Evolutionary conservation across 805 yeast genomes (phyloP).

Genomic region (Blastobotrys muscicola): DNA sequence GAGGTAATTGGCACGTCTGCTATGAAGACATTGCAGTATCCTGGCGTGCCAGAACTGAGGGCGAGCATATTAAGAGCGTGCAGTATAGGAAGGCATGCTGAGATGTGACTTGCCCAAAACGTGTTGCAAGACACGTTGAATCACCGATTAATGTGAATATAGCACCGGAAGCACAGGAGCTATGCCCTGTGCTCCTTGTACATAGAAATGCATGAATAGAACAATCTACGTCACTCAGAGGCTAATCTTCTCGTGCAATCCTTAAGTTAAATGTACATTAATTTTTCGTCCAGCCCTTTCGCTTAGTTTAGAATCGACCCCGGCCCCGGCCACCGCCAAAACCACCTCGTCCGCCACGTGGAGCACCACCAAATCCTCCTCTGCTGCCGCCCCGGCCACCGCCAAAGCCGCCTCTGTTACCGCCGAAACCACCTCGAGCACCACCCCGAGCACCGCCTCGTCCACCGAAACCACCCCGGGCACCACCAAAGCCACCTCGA

Average conservation of each 20-base stretch:
- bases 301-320: slow-evolving; percentile 27
- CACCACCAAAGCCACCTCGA: slow-evolving; percentile 41
- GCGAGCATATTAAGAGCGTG: slow-evolving; percentile 17
- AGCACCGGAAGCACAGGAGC: no score
- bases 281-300: no score
- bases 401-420: slow-evolving; percentile 17
- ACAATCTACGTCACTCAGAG: no score
- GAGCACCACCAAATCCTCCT: slow-evolving; percentile 18
- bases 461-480: slow-evolving; percentile 34
- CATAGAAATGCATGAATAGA: no score
- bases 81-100: slow-evolving; percentile 7
- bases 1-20: slow-evolving; percentile 26
- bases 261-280: no score
- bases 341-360: slow-evolving; percentile 21
- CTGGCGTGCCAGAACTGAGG: slow-evolving; percentile 23
- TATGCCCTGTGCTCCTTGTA: no score
- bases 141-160: no score
- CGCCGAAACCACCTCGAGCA: slow-evolving; percentile 29
- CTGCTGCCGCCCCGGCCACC: slow-evolving; percentile 16
- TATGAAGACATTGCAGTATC: slow-evolving; percentile 10
- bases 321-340: slow-evolving; percentile 34
- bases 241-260: no score
- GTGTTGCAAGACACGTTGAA: no score
- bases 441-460: slow-evolving; percentile 40
- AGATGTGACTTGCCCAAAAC: no score